phyloP scores from a whole-genome alignment of 345 rosid species.

The Camelina laxa region DNA sequence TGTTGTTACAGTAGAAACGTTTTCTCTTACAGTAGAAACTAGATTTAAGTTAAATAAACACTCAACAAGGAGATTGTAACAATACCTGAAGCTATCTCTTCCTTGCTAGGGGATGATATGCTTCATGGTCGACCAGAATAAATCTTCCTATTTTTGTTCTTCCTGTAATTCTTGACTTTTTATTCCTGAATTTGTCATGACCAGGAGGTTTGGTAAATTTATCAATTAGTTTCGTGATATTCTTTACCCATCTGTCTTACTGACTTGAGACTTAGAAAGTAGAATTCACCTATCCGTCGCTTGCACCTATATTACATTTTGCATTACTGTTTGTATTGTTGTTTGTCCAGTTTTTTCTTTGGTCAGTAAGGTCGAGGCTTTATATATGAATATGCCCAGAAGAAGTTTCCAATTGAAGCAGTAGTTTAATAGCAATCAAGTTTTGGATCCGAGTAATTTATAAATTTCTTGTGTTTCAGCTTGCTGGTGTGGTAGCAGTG shows the following conservation, averaged over 20 bases:
- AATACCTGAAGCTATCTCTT: background rate
- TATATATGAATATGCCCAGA: background rate
- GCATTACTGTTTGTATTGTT: background rate
- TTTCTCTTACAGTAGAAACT: background rate
- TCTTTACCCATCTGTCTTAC: background rate
- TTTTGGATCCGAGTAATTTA: background rate
- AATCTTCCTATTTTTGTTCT: background rate
- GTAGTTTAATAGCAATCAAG: background rate
- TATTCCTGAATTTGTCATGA: background rate
- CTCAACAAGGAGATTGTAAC: background rate
- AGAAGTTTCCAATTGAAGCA: background rate
- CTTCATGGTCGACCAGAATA: background rate
- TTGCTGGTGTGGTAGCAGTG: slow-evolving; percentile 96
- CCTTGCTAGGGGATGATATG: background rate
- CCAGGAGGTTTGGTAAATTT: background rate
- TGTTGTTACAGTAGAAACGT: background rate
- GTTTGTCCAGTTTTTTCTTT: slow-evolving; percentile 3
- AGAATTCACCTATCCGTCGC: background rate
- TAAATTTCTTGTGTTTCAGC: slow-evolving; percentile 49
- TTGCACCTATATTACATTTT: background rate
- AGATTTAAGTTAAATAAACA: background rate
- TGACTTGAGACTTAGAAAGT: background rate
- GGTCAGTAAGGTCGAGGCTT: background rate
- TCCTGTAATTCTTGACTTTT: background rate
- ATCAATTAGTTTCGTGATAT: background rate